Conservation (phyloP, 2,329 filamentous ascomycete species). For the Helminthosporium solani region DNA sequence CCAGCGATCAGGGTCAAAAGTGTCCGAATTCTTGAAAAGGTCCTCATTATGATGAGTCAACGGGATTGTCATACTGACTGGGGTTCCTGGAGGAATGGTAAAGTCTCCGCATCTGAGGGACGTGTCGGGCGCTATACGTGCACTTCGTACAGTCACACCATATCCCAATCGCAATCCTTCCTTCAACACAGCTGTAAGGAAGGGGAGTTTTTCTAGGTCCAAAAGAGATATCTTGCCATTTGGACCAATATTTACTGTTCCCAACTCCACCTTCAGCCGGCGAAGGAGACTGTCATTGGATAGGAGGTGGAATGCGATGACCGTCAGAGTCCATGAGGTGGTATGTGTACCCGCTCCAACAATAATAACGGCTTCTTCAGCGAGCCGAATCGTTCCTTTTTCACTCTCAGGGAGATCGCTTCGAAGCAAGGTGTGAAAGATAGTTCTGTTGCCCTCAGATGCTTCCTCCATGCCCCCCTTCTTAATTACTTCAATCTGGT, state of each 20-base stretch:
- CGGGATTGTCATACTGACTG: slow-evolving; percentile 32
- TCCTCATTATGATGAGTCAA: slow-evolving; percentile 36
- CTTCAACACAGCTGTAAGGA: slow-evolving; percentile 35
- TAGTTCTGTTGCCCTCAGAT: slow-evolving; percentile 4
- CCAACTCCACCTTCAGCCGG: slow-evolving; percentile 24
- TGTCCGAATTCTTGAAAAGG: slow-evolving; percentile 32
- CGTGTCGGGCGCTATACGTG: slow-evolving; percentile 22
- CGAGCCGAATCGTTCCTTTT: slow-evolving; percentile 19
- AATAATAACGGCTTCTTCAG: slow-evolving; percentile 23
- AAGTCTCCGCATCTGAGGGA: slow-evolving; percentile 21
- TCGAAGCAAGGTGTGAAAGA: slow-evolving; percentile 12
- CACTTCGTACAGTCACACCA: slow-evolving; percentile 24
- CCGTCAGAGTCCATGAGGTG: slow-evolving; percentile 30
- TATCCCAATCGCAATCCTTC: slow-evolving; percentile 41
- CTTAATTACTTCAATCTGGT: slow-evolving; percentile 9
- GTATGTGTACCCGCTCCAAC: slow-evolving; percentile 30
- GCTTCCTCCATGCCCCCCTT: neutral
- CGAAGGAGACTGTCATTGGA: slow-evolving; percentile 25
- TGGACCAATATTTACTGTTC: slow-evolving; percentile 12
- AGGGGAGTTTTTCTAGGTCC: slow-evolving; percentile 33
- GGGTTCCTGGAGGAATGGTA: slow-evolving; percentile 27
- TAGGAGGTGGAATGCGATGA: slow-evolving; percentile 38
- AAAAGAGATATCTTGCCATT: slow-evolving; percentile 16
- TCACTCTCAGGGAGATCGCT: slow-evolving; percentile 16
- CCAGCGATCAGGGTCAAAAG: slow-evolving; percentile 40